Percentiles rank a stretch among this genome's conserved stretches.
Conservation (phyloP, 2,329 filamentous ascomycete genomes). For the Acrodontium crateriforme region DNA sequence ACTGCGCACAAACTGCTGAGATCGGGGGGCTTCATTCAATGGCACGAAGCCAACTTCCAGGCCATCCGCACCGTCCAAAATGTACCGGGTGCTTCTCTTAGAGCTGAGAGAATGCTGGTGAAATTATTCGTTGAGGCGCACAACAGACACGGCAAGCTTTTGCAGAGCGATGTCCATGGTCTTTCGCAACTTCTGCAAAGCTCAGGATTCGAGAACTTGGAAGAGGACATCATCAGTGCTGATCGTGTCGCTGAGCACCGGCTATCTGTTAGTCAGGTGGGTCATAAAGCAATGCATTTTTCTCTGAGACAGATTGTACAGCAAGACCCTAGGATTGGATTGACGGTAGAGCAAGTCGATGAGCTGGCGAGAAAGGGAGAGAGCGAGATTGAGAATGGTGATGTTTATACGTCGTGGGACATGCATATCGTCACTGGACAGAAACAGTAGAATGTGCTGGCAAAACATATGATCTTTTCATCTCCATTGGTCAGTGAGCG, state of each 20-base stretch:
- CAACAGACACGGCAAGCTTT: too few relatives aligned
- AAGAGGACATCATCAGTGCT: constrained; percentile 7
- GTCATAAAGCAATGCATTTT: constrained; percentile 2
- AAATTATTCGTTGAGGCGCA: constrained; percentile 1
- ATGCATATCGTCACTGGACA: constrained; percentile 10
- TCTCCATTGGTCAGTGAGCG: too few relatives aligned
- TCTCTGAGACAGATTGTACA: not conserved
- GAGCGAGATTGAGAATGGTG: constrained; percentile 4
- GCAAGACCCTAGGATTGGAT: constrained; percentile 1
- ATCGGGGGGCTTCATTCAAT: constrained; percentile 12
- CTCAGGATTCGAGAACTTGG: constrained; percentile 5
- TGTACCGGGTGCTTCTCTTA: constrained; percentile 1
- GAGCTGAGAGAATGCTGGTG: not conserved
- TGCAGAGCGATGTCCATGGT: not conserved
- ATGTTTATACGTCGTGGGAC: constrained; percentile 6
- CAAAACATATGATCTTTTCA: too few relatives aligned
- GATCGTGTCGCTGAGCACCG: constrained; percentile 8
- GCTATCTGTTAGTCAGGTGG: constrained; percentile 1
- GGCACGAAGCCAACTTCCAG: constrained; percentile 10
- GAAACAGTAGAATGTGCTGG: too few relatives aligned
- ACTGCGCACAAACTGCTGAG: constrained; percentile 9
- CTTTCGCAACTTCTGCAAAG: constrained; percentile 2
- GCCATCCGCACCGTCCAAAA: constrained; percentile 2
- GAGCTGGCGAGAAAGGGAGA: constrained; percentile 3
- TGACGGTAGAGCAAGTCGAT: not conserved